These are phyloP conservation scores for Phlegmacium glaucopus DNA, from an alignment of 768 basidiomycete genomes.

Conservation along the genomic window DNA sequence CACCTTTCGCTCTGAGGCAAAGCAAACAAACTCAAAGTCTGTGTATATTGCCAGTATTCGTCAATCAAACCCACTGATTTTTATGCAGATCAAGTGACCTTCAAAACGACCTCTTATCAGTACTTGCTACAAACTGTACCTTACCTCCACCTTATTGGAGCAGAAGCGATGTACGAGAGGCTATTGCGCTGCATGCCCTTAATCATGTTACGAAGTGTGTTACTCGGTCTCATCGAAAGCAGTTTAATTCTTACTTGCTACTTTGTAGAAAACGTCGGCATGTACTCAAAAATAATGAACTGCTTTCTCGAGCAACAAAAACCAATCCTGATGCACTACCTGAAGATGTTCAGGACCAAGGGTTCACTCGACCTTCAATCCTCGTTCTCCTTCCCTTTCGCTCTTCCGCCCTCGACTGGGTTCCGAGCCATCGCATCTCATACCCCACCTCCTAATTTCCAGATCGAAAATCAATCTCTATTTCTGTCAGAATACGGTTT, in stretches of 20 bases:
- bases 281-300: slow-evolving; percentile 92
- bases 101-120: slow-evolving; percentile 67
- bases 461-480: slow-evolving; percentile 85
- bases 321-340: slow-evolving; percentile 48
- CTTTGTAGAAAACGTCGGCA: slow-evolving; percentile 76
- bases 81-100: slow-evolving; percentile 45
- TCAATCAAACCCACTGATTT: neutral
- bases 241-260: neutral
- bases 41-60: slow-evolving; percentile 4
- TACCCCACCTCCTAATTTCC: slow-evolving; percentile 66
- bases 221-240: neutral
- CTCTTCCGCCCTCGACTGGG: slow-evolving; percentile 81
- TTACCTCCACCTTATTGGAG: slow-evolving; percentile 64
- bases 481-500: slow-evolving; percentile 83
- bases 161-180: slow-evolving; percentile 64
- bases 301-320: slow-evolving; percentile 70
- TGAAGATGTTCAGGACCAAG: slow-evolving; percentile 90
- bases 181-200: slow-evolving; percentile 72
- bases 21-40: slow-evolving; percentile 52
- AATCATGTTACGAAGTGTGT: slow-evolving; percentile 88
- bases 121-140: slow-evolving; percentile 67
- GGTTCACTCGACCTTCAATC: slow-evolving; percentile 93
- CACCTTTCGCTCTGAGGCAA: slow-evolving; percentile 53
- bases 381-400: slow-evolving; percentile 94
- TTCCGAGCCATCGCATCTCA: slow-evolving; percentile 74